Conservation (phyloP, 2,329 filamentous ascomycete species). For the Aspergillus tanneri region DNA sequence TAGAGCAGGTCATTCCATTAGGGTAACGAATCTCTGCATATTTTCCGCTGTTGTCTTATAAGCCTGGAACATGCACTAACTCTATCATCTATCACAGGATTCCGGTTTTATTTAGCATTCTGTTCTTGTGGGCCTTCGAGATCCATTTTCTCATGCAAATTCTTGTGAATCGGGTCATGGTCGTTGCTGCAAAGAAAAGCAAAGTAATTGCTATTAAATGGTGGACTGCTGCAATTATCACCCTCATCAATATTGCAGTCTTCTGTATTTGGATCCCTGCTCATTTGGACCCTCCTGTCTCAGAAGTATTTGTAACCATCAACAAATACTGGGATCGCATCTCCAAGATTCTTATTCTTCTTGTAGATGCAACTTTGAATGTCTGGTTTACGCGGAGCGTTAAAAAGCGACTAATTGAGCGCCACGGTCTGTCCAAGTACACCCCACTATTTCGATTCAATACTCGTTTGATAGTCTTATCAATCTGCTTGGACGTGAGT, state of each 20-base stretch:
- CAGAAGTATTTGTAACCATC: background rate
- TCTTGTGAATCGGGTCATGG: background rate
- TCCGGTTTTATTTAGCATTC: background rate
- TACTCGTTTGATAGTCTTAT: background rate
- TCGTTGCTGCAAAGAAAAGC: background rate
- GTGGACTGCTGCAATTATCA: background rate
- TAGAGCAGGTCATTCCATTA: background rate
- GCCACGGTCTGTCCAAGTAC: background rate
- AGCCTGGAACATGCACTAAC: background rate
- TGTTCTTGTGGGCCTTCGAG: background rate
- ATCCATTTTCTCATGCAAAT: constrained; percentile 1
- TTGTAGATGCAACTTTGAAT: background rate
- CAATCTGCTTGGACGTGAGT: background rate
- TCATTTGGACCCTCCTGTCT: background rate
- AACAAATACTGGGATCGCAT: background rate
- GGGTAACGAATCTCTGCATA: background rate
- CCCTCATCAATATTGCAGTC: background rate
- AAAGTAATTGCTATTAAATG: background rate
- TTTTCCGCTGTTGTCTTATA: background rate
- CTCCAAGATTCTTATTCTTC: background rate
- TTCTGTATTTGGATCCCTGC: constrained; percentile 1
- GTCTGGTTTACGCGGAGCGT: background rate
- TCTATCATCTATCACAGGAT: background rate
- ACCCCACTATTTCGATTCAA: background rate
- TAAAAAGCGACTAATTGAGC: background rate